A percentile compares a stretch with the other conserved stretches of the same genome.
phyloP scores from a whole-genome alignment of 345 rosid genomes.

The Eucalyptus polybractea region DNA sequence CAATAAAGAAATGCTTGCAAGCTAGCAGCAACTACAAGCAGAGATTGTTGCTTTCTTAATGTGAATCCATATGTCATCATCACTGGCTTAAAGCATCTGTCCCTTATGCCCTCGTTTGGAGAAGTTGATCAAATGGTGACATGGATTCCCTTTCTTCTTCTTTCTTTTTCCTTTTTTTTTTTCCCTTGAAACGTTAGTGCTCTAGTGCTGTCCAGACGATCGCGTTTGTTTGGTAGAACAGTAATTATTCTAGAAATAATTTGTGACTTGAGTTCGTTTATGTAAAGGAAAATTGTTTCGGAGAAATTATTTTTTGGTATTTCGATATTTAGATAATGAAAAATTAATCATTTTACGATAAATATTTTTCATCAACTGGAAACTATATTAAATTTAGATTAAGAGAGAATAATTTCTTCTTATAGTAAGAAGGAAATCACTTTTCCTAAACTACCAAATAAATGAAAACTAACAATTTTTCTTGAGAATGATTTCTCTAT shows the following conservation, averaged over 20 bases:
- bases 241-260: not conserved
- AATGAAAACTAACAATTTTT: not conserved
- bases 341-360: rapidly evolving
- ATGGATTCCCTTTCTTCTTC: not conserved
- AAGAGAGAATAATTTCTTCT: not conserved
- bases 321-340: not conserved
- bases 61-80: not conserved
- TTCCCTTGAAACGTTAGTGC: not conserved
- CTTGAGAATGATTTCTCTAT: not conserved
- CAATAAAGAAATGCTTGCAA: slow-evolving; percentile 10
- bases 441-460: not conserved
- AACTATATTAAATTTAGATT: not conserved
- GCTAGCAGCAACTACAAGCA: slow-evolving; percentile 25
- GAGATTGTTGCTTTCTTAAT: not conserved
- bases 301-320: not conserved
- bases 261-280: not conserved
- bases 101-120: not conserved
- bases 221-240: not conserved
- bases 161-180: no score
- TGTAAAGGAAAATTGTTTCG: not conserved
- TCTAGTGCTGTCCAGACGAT: not conserved
- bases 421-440: not conserved
- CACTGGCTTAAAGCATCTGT: not conserved
- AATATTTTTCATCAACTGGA: not conserved
- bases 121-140: not conserved